These are phyloP conservation scores for Russula ochroleuca DNA, from an alignment of 768 basidiomycete genomes.

Conservation along the genomic window DNA sequence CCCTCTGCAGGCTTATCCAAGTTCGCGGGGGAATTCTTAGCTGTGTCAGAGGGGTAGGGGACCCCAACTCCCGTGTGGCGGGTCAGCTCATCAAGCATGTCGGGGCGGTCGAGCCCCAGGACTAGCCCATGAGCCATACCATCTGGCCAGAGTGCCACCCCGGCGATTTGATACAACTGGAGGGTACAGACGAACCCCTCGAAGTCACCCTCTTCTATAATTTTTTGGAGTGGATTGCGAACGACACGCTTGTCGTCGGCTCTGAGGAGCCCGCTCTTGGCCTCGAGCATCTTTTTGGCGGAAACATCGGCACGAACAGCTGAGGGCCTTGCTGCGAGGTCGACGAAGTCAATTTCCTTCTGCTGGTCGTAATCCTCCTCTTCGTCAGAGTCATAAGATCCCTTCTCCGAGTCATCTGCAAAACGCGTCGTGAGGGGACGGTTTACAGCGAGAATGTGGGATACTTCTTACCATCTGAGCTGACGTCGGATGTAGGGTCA, in stretches of 20 bases:
- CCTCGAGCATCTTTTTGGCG: slow-evolving; percentile 40
- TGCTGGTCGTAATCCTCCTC: slow-evolving; percentile 38
- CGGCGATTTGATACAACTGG: slow-evolving; percentile 42
- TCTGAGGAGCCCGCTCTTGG: not conserved
- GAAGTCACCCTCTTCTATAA: slow-evolving; percentile 45
- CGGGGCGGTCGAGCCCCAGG: slow-evolving; percentile 42
- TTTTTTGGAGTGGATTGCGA: slow-evolving; percentile 34
- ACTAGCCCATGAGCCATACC: slow-evolving; percentile 10
- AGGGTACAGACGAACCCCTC: slow-evolving; percentile 48
- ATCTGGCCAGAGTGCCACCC: slow-evolving; percentile 31
- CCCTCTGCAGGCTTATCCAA: slow-evolving; percentile 39
- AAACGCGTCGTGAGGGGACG: not conserved
- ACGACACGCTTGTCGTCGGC: not conserved
- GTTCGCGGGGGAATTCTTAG: slow-evolving; percentile 32
- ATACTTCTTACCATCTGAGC: slow-evolving; percentile 33
- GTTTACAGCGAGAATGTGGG: slow-evolving; percentile 14
- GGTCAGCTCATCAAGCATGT: slow-evolving; percentile 55
- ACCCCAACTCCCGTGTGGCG: slow-evolving; percentile 45
- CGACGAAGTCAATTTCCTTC: slow-evolving; percentile 46
- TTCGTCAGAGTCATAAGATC: slow-evolving; percentile 35
- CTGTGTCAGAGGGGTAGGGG: slow-evolving; percentile 29
- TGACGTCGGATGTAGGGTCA: slow-evolving; percentile 32
- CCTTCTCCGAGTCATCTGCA: slow-evolving; percentile 16
- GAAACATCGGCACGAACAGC: slow-evolving; percentile 39
- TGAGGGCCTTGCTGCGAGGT: slow-evolving; percentile 50